Evolutionary conservation across 495 filamentous ascomycete genomes (phyloP), one percentile per base, ranked within the genome.

Genomic region (Penicillium fimorum): DNA sequence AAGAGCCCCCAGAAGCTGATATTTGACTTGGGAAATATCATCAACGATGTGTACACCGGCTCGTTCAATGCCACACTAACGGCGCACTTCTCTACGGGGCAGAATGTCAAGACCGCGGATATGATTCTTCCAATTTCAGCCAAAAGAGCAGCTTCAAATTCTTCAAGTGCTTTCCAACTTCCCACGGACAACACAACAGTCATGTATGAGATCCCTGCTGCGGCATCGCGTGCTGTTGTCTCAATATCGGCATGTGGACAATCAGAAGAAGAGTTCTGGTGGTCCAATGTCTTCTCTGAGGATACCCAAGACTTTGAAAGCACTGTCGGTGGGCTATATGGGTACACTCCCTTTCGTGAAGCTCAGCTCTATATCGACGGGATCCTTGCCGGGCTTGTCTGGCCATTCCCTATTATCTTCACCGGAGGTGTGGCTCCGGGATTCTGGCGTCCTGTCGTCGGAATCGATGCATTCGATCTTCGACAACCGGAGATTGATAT

Each of bases 331-430:
- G 71, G 74, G 17, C 74, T 93, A 2, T 85, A 85, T 40, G 91
- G 89, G 2, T 84, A 82, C 61, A 87, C 85, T 18, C 89, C 90
- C 0, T 96, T 91, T 65, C 83, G 91, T 9, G 92, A 96, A 67
- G 78, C 95, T 8, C 89, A 96, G 58, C 72, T 95, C 2, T 79
- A 85, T 40, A 88, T 96, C 55, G 88, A 96, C 63, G 88, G 82
- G 2, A 75, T 78, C 30, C 71, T 94, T 8, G 88, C 89, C 15
- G 91, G 91, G 0, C 88, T 94, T 4, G 79, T 83, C 7, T 95
- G 88, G 89, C 91, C 92, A 4, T 94, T 93, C 56, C 88, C 90
- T 0, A 77, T 92, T 29, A 90, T 96, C 35, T 96, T 96, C 60
- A 95, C 91, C 5, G 91, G 90, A 38, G 35, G 35, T 13, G 35